Evolutionary conservation across 2,329 filamentous ascomycete genomes (phyloP).

Genomic region (Venturiaceae sp.): DNA sequence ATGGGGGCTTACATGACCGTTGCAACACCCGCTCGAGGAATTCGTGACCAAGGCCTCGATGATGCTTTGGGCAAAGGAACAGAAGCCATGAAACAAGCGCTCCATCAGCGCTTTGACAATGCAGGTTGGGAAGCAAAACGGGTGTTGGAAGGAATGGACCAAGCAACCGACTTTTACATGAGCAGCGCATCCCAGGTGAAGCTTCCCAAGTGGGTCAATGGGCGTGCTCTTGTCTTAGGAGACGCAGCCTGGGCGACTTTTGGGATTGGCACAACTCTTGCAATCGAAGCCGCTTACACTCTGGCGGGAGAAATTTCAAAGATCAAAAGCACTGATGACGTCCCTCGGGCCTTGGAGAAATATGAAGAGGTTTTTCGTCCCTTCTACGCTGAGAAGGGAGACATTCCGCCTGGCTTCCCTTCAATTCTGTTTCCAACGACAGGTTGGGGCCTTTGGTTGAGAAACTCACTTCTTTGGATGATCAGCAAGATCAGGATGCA

Average conservation of each 20-base stretch:
- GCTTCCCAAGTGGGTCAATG: not conserved
- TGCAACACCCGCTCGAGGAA: conserved; percentile 12
- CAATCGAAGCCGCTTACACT: conserved; percentile 1
- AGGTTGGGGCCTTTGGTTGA: not conserved
- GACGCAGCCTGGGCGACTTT: conserved; percentile 28
- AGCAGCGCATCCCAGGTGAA: not conserved
- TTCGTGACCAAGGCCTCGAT: conserved; percentile 19
- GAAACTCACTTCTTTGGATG: not conserved
- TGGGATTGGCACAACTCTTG: conserved; percentile 10
- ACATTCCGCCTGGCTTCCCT: not conserved
- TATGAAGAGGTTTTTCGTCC: conserved; percentile 7
- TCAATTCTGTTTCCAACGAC: not conserved
- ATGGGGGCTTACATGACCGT: conserved; percentile 11
- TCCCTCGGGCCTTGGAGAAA: not conserved
- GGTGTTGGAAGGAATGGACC: conserved; percentile 6
- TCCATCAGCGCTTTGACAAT: conserved; percentile 12
- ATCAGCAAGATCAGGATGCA: not conserved
- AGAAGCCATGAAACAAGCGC: conserved; percentile 13
- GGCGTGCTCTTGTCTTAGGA: conserved; percentile 13
- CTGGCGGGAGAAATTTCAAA: conserved; percentile 6
- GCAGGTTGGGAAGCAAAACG: conserved; percentile 7
- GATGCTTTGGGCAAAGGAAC: conserved; percentile 17
- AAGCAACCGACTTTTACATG: conserved; percentile 7
- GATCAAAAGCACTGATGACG: not conserved
- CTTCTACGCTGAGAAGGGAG: not conserved